Base-by-base conservation (phyloP, 108 stramenopile genomes). In the Cyclotella sp. region DNA sequence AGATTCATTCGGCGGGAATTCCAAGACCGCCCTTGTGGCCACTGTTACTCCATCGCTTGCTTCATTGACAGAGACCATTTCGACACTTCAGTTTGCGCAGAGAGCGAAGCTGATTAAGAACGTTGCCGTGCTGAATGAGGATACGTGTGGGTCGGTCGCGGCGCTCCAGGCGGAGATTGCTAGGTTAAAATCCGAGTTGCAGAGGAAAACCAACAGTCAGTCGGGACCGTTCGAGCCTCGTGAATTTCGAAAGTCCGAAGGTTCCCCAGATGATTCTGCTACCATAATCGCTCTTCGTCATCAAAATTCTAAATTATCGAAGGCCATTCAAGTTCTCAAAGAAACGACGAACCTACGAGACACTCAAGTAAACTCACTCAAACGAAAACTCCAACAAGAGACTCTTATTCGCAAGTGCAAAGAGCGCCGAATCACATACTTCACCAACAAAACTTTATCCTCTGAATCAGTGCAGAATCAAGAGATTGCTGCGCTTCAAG, bases 31-130 rank as follows among this genome's bases (percentile, higher is more conserved):
- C 52, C 75, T 87, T 6, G 84, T 87, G 47, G 86, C 86, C 9
- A 82, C 86, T 3, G 83, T 87, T 15, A 57, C 65, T 53, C 84
- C 84, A 5, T 71, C 76, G 21, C 51, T 27, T 14, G 5, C 54
- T 0, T 70, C 70, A 19, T 30, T 77, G 24, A 28, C 70, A 6
- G 86, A 87, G 73, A 84, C 83, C 4, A 46, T 85, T 9, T 84
- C 83, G 6, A 87, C 86, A 0, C 44, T 87, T 19, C 78, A 72
- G 57, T 87, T 87, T 77, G 86, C 86, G 12, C 80, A 82, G 70
- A 39, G 86, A 15, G 86, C 86, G 21, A 84, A 84, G 57, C 30
- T 75, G 43, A 81, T 85, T 22, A 82, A 68, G 68, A 85, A 85
- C 58, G 72, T 40, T 53, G 85, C 81, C 18, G 66, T 82, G 3